Evolutionary conservation across 2,329 filamentous ascomycete genomes (phyloP), one percentile per base, ranked within the genome.

Genomic region (Fusarium paranaense): DNA sequence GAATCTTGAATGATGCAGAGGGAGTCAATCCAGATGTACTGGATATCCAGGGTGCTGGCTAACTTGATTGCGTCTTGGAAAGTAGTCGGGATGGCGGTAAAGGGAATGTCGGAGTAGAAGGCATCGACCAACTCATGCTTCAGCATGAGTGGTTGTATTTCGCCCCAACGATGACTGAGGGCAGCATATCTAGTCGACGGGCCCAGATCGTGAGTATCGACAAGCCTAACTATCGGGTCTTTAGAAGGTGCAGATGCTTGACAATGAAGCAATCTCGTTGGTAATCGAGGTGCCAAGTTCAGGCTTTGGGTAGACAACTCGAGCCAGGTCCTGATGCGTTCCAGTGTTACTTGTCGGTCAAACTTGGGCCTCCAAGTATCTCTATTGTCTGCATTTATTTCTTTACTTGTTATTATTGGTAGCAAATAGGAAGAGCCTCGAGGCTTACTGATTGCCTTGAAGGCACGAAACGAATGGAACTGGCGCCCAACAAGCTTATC

Each of bases 1-100:
- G 70, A 75, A 47, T 74, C 72, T 37, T 74, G 72, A 5, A 73
- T 70, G 37, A 74, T 74, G 6, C 72, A 74, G 18, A 74, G 66
- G 3, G 72, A 75, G 20, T 75, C 72, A 25, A 75, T 75, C 72
- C 72, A 75, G 4, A 75, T 25, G 9, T 75, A 75, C 10, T 67
- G 66, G 5, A 75, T 54, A 4, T 32, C 66, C 8, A 75, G 37
- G 1, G 61, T 32, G 2, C 62, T 67, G 11, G 66, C 22, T 5
- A 75, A 22, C 18, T n/a, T 64, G 16, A 73, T 73, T 7, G 66
- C 61, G 22, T 75, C 70, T 56, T 71, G 72, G 27, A 75, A 75
- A 27, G 72, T 75, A 11, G 66, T 25, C 1, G 72, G 72, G 16
- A 75, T 67, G 18, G 58, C 27, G 10, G 30, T 5, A 25, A 75